Conservation (phyloP, 345 rosid species). For the Camelina hispida region DNA sequence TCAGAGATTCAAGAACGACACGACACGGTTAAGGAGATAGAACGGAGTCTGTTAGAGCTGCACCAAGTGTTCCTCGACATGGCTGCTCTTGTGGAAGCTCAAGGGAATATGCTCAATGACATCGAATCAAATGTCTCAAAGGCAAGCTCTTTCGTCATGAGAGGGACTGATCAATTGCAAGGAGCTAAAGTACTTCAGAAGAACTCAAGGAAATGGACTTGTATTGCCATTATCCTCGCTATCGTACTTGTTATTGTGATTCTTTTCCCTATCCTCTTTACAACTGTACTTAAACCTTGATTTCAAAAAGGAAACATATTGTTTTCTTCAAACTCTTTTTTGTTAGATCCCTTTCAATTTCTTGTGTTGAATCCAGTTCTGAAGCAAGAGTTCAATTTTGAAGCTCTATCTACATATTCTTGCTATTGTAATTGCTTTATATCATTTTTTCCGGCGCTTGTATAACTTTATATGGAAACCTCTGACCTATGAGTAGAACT, state of each 20-base stretch:
- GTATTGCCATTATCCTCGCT: slow-evolving; percentile 52
- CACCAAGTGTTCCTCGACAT: slow-evolving; percentile 86
- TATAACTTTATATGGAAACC: slow-evolving; percentile 6
- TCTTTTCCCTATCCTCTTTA: slow-evolving; percentile 41
- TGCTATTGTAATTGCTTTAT: slow-evolving; percentile 18
- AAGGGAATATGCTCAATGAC: slow-evolving; percentile 78
- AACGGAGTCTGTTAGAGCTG: slow-evolving; percentile 71
- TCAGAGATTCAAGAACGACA: slow-evolving; percentile 86
- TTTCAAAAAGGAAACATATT: not conserved
- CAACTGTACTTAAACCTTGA: slow-evolving; percentile 39
- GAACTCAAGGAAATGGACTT: slow-evolving; percentile 72
- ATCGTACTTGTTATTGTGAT: slow-evolving; percentile 43
- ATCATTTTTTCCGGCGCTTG: no score
- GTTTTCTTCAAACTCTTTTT: slow-evolving; percentile 7
- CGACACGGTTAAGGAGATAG: slow-evolving; percentile 81
- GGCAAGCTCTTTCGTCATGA: slow-evolving; percentile 68
- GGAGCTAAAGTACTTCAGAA: slow-evolving; percentile 62
- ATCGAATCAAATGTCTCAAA: slow-evolving; percentile 76
- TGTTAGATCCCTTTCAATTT: slow-evolving; percentile 22
- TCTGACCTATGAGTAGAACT: slow-evolving; percentile 33
- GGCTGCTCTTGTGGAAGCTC: slow-evolving; percentile 85
- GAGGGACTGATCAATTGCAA: slow-evolving; percentile 60
- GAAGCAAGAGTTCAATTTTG: not conserved
- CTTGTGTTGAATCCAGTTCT: slow-evolving; percentile 29
- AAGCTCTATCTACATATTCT: not conserved